Percentiles rank a stretch among this genome's conserved stretches.
Evolutionary conservation across 371 early-diverging fungal species (phyloP).

Genomic region (Mortierella sp.): DNA sequence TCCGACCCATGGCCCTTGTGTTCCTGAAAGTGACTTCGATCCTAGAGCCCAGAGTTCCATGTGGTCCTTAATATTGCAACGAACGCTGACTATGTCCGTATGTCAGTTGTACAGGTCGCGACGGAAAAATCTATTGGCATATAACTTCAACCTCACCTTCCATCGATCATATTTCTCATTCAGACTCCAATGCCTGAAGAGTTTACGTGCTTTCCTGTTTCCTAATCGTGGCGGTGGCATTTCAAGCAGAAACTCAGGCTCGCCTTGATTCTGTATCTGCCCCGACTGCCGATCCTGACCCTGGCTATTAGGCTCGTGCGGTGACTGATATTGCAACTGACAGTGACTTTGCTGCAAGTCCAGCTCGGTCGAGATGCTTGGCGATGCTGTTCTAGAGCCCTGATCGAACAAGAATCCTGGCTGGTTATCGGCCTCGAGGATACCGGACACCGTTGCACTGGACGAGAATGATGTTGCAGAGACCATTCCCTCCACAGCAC

Average conservation of each 20-base stretch:
- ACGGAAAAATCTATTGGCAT: background rate
- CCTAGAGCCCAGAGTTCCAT: constrained; percentile 1
- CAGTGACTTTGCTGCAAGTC: too few relatives aligned
- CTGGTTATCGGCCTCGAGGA: too few relatives aligned
- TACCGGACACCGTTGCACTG: too few relatives aligned
- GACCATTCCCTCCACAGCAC: too few relatives aligned
- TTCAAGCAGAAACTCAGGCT: constrained; percentile 4
- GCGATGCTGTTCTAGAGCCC: too few relatives aligned
- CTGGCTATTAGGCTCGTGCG: background rate
- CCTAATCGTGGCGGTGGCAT: constrained; percentile 11
- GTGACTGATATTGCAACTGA: constrained; percentile 1
- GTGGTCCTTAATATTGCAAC: background rate
- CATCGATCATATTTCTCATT: constrained; percentile 13
- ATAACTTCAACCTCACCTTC: constrained; percentile 4
- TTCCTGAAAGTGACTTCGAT: background rate
- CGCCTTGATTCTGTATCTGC: background rate
- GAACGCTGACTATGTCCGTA: too few relatives aligned
- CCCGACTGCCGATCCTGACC: too few relatives aligned
- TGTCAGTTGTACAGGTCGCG: too few relatives aligned
- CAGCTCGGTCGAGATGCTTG: too few relatives aligned
- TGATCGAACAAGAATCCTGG: too few relatives aligned
- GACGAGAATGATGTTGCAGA: too few relatives aligned
- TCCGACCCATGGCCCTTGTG: too few relatives aligned
- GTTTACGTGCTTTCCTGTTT: background rate
- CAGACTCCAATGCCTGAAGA: background rate